A percentile compares a stretch with the other conserved stretches of the same genome.
Conservation (phyloP, 2,329 filamentous ascomycete genomes). For the Exophiala bonariae region DNA sequence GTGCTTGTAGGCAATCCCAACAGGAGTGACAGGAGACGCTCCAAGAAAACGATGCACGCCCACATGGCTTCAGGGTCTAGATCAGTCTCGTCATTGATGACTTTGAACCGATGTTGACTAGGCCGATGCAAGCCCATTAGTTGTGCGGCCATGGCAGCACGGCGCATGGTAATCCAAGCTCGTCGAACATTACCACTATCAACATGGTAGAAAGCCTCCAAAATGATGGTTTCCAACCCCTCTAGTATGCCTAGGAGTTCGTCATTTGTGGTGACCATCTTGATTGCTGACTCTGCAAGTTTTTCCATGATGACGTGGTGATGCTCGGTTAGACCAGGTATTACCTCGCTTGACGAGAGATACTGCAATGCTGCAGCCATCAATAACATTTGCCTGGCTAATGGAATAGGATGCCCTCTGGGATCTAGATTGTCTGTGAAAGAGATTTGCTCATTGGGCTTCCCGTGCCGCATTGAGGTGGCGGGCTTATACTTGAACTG, state of each 20-base stretch:
- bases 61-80: slow-evolving; percentile 34
- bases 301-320: slow-evolving; percentile 7
- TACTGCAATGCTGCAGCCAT: neutral
- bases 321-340: neutral
- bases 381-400: slow-evolving; percentile 3
- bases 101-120: slow-evolving; percentile 12
- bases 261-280: slow-evolving; percentile 39
- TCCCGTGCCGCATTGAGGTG: neutral
- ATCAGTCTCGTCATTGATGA: slow-evolving; percentile 13
- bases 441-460: neutral
- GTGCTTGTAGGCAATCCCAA: slow-evolving; percentile 40
- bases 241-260: slow-evolving; percentile 40
- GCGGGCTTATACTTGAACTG: neutral
- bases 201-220: slow-evolving; percentile 41
- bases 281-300: slow-evolving; percentile 33
- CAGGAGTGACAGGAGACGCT: slow-evolving; percentile 42
- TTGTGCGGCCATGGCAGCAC: slow-evolving; percentile 43
- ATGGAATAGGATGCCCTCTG: neutral
- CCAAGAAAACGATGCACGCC: slow-evolving; percentile 40
- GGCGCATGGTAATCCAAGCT: slow-evolving; percentile 39
- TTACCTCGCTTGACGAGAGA: neutral
- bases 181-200: slow-evolving; percentile 43
- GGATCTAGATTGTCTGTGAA: neutral
- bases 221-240: slow-evolving; percentile 43
- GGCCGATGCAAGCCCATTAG: slow-evolving; percentile 42